phyloP scores from a whole-genome alignment of 192 early-diverging fungal species.

The Geosiphon pyriformis region DNA sequence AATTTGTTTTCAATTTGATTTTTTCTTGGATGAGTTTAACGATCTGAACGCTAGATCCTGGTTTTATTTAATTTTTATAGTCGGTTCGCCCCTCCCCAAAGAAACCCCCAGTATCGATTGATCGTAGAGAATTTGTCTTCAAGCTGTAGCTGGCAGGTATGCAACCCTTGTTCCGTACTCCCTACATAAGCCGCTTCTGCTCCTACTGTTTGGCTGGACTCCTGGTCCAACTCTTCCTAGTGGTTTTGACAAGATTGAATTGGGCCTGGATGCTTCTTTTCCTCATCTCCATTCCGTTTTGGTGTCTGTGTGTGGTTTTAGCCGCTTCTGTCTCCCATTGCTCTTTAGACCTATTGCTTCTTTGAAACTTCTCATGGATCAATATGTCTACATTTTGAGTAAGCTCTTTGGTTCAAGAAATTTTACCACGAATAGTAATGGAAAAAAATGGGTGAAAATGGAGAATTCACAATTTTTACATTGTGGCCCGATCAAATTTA shows the following conservation, averaged over 20 bases:
- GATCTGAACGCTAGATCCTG: not conserved
- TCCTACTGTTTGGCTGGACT: slow-evolving; percentile 26
- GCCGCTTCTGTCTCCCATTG: slow-evolving; percentile 17
- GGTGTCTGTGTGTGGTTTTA: slow-evolving; percentile 5
- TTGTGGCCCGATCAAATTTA: not conserved
- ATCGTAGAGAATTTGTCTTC: slow-evolving; percentile 78
- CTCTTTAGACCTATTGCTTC: not conserved
- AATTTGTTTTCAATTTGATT: slow-evolving; percentile 3
- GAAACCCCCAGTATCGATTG: slow-evolving; percentile 62
- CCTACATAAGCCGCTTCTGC: slow-evolving; percentile 23
- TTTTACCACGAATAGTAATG: not conserved
- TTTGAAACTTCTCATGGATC: too few relatives aligned
- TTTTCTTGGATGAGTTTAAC: too few relatives aligned
- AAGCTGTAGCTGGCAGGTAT: slow-evolving; percentile 81
- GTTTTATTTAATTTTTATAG: slow-evolving; percentile 4
- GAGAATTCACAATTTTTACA: not conserved
- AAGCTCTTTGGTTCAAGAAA: too few relatives aligned
- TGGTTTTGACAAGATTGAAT: slow-evolving; percentile 17
- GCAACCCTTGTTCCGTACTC: slow-evolving; percentile 36
- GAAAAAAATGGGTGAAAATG: not conserved
- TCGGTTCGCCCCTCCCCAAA: slow-evolving; percentile 43
- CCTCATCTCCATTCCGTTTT: slow-evolving; percentile 12
- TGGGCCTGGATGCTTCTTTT: too few relatives aligned
- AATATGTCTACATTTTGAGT: too few relatives aligned
- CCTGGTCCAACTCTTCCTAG: slow-evolving; percentile 21